Evolutionary conservation across 1,139 yeast species (phyloP).

Genomic region (Ogataea hybrid): DNA sequence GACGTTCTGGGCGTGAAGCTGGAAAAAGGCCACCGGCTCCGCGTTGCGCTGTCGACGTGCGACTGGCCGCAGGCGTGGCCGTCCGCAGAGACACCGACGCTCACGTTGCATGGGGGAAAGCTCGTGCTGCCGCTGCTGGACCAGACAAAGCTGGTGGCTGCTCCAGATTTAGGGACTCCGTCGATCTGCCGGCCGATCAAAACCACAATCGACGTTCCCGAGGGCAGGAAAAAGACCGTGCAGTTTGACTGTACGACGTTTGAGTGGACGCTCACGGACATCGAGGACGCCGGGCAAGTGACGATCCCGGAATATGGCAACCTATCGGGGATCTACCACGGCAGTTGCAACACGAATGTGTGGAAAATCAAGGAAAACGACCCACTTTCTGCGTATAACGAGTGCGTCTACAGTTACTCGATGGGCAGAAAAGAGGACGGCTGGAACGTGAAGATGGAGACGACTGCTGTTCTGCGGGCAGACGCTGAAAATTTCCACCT

Average conservation of each 20-base stretch:
- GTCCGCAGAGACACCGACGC: too few species aligned
- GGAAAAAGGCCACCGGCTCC: slow-evolving; percentile 35
- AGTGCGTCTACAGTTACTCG: slow-evolving; percentile 38
- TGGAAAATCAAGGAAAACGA: slow-evolving; percentile 35
- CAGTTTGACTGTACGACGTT: slow-evolving; percentile 30
- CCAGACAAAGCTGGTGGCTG: slow-evolving; percentile 10
- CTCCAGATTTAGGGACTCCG: slow-evolving; percentile 33
- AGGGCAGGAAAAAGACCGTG: slow-evolving; percentile 28
- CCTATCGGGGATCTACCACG: slow-evolving; percentile 33
- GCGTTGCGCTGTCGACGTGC: too few species aligned
- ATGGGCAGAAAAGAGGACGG: slow-evolving; percentile 36
- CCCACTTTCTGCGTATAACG: slow-evolving; percentile 36
- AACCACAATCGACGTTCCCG: slow-evolving; percentile 30
- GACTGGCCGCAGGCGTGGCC: too few species aligned
- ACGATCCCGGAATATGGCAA: slow-evolving; percentile 27
- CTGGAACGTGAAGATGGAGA: slow-evolving; percentile 35
- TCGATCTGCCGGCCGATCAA: slow-evolving; percentile 32
- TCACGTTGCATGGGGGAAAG: slow-evolving; percentile 31
- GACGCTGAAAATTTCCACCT: slow-evolving; percentile 29
- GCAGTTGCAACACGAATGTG: slow-evolving; percentile 36
- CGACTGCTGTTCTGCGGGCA: slow-evolving; percentile 31
- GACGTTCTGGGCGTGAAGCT: slow-evolving; percentile 39
- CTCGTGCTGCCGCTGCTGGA: slow-evolving; percentile 31
- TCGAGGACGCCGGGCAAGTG: slow-evolving; percentile 33
- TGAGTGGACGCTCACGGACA: slow-evolving; percentile 32